Evolutionary conservation across 2,329 filamentous ascomycete species (phyloP).

Genomic region (Hirsutella rhossiliensis): DNA sequence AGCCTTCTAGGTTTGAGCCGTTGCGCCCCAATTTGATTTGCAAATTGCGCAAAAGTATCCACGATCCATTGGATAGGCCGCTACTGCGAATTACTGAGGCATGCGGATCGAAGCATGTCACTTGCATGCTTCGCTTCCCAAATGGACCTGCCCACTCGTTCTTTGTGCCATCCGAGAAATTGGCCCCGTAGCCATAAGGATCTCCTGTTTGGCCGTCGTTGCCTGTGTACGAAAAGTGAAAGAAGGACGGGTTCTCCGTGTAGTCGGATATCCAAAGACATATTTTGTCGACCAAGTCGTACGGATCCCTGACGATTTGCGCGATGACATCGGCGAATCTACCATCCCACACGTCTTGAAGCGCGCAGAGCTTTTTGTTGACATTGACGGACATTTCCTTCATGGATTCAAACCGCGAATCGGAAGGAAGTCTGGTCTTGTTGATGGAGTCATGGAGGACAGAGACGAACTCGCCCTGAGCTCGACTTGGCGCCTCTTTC

Average conservation of each 20-base stretch:
- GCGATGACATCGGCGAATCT: conserved; percentile 59
- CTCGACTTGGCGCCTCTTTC: conserved; percentile 8
- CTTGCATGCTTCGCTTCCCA: conserved; percentile 57
- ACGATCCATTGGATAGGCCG: conserved; percentile 43
- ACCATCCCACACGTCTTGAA: conserved; percentile 47
- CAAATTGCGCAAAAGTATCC: conserved; percentile 60
- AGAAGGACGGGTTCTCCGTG: conserved; percentile 57
- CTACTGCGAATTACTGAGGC: conserved; percentile 39
- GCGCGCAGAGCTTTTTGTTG: conserved; percentile 46
- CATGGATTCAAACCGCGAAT: conserved; percentile 28
- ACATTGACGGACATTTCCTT: conserved; percentile 27
- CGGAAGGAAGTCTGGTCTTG: conserved; percentile 29
- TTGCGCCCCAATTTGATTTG: conserved; percentile 49
- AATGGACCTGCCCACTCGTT: conserved; percentile 59
- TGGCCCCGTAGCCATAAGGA: conserved; percentile 38
- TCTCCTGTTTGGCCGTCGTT: conserved; percentile 35
- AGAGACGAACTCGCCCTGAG: conserved; percentile 33
- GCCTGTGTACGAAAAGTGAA: conserved; percentile 27
- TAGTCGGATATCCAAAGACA: conserved; percentile 75
- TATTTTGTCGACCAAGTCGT: conserved; percentile 29
- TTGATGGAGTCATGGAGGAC: conserved; percentile 32
- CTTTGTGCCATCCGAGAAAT: conserved; percentile 9
- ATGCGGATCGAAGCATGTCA: conserved; percentile 62
- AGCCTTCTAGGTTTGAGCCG: conserved; percentile 54
- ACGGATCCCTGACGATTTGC: conserved; percentile 49